Evolutionary conservation across 2,329 filamentous ascomycete genomes (phyloP).

Genomic region (Phyllosticta paracitricarpa): DNA sequence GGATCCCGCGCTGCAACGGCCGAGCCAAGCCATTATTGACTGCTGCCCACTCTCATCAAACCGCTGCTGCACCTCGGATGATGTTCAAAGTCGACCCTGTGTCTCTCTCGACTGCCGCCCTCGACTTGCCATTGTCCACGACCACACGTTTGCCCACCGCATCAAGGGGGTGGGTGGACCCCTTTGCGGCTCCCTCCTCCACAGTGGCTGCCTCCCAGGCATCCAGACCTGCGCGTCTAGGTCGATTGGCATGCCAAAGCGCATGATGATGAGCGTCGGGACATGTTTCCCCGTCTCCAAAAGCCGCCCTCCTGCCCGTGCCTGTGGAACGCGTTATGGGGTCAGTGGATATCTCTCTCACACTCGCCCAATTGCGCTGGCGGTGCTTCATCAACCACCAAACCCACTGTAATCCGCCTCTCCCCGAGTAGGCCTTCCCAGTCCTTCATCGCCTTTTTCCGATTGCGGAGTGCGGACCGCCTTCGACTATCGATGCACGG

Average conservation of each 20-base stretch:
- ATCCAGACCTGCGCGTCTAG: neutral
- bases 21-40: neutral
- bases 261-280: slow-evolving; percentile 8
- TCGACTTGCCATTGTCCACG: neutral
- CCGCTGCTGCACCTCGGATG: neutral
- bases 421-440: neutral
- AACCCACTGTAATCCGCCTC: neutral
- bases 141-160: neutral
- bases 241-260: neutral
- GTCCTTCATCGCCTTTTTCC: neutral
- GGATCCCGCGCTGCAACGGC: neutral
- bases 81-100: neutral
- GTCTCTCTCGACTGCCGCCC: neutral
- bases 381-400: neutral
- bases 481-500: neutral
- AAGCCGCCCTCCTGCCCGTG: neutral
- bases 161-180: neutral
- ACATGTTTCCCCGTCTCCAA: slow-evolving; percentile 6
- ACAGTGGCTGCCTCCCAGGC: neutral
- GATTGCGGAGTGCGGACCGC: neutral
- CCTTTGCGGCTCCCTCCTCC: neutral
- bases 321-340: neutral
- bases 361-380: neutral
- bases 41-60: neutral
- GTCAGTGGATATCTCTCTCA: neutral